These are phyloP conservation scores for Aspergillus persii DNA, from an alignment of 2,329 filamentous ascomycete genomes.

Conservation along the genomic window DNA sequence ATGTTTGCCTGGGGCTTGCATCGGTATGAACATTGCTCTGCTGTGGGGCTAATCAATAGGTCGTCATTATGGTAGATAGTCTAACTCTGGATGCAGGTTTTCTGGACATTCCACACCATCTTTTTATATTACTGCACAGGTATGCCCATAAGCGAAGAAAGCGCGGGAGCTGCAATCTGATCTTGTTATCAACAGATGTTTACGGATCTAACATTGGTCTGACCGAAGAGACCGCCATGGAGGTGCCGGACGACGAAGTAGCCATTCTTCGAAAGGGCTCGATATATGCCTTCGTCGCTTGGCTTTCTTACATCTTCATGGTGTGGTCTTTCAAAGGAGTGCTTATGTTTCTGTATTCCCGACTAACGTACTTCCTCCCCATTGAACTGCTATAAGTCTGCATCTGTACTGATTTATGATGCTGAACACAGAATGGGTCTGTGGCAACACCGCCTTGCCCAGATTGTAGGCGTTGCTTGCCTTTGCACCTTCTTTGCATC, in stretches of 20 bases:
- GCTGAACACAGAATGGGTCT: slow-evolving; percentile 12
- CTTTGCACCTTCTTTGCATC: slow-evolving; percentile 12
- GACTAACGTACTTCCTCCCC: slow-evolving; percentile 15
- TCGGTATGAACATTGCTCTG: slow-evolving; percentile 3
- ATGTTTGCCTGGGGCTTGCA: slow-evolving; percentile 12
- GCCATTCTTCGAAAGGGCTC: slow-evolving; percentile 6
- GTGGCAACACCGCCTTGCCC: slow-evolving; percentile 15
- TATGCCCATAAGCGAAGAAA: not conserved
- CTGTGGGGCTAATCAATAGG: too few relatives aligned
- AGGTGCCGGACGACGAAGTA: slow-evolving; percentile 12
- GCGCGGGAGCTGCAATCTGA: not conserved
- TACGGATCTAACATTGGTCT: slow-evolving; percentile 16
- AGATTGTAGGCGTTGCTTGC: slow-evolving; percentile 2
- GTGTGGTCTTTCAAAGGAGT: slow-evolving; percentile 20
- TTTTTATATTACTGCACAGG: slow-evolving; percentile 17
- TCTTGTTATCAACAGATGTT: slow-evolving; percentile 1
- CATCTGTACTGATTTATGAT: not conserved
- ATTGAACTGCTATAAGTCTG: not conserved
- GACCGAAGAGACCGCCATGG: slow-evolving; percentile 7
- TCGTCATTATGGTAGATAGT: not conserved
- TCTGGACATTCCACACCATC: slow-evolving; percentile 17
- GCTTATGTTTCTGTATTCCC: slow-evolving; percentile 16
- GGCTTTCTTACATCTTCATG: slow-evolving; percentile 19
- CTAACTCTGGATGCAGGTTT: slow-evolving; percentile 6
- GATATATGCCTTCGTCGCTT: slow-evolving; percentile 16